phyloP scores from a whole-genome alignment of 331 rosid species.

The Quercus lobata region DNA sequence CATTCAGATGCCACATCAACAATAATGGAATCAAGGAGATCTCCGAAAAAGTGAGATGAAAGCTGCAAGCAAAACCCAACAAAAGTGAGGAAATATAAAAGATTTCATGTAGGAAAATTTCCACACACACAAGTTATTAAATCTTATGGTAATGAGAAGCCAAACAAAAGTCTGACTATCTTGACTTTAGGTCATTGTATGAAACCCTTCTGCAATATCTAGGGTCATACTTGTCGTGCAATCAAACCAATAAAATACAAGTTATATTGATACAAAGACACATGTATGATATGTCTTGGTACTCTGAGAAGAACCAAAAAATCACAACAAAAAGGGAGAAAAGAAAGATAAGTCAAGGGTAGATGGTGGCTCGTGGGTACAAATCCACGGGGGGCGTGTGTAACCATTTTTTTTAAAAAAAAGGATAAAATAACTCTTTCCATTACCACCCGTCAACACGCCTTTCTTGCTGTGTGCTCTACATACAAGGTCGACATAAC shows the following conservation, averaged over 20 bases:
- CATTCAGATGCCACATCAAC: conserved; percentile 96
- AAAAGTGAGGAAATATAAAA: conserved; percentile 10
- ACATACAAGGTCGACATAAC: background rate
- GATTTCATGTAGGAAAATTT: background rate
- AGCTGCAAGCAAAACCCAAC: conserved; percentile 57
- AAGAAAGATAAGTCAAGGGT: background rate
- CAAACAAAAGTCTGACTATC: background rate
- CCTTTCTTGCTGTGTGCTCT: background rate
- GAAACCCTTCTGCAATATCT: conserved; percentile 4
- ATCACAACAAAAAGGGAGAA: background rate
- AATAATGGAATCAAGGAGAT: conserved; percentile 85
- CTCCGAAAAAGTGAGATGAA: conserved; percentile 63
- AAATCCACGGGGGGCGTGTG: no score
- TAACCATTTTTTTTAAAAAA: background rate
- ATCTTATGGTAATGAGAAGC: background rate
- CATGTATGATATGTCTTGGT: background rate
- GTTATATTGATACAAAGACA: background rate
- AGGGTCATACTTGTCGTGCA: background rate
- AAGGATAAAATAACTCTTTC: background rate
- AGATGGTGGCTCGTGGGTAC: no score
- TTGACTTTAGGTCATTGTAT: background rate
- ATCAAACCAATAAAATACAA: conserved; percentile 5
- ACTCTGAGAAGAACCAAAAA: background rate
- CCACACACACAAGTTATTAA: background rate
- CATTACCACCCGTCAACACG: background rate